Evolutionary conservation across 805 yeast genomes (phyloP).

Genomic region (Cyberlindnera mycetangii): DNA sequence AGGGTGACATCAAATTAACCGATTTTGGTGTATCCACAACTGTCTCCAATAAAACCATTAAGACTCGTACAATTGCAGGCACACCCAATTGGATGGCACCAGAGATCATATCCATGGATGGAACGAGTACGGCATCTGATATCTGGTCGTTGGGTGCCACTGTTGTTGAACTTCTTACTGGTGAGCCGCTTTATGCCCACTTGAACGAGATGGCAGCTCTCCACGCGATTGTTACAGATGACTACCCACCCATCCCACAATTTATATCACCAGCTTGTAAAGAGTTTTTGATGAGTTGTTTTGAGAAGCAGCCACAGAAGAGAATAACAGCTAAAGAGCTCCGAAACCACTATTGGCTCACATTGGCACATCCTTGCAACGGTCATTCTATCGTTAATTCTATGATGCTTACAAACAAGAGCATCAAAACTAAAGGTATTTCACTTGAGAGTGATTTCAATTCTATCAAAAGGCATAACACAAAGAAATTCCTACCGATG

Average conservation of each 20-base stretch:
- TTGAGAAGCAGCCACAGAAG: slow-evolving; percentile 62
- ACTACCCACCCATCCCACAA: slow-evolving; percentile 65
- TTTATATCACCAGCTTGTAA: slow-evolving; percentile 40
- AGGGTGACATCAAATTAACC: slow-evolving; percentile 65
- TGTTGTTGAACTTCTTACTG: slow-evolving; percentile 79
- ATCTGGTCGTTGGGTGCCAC: slow-evolving; percentile 97
- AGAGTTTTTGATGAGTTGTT: slow-evolving; percentile 65
- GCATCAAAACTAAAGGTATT: slow-evolving; percentile 14
- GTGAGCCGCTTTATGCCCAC: slow-evolving; percentile 83
- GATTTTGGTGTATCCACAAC: slow-evolving; percentile 79
- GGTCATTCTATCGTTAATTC: slow-evolving; percentile 9
- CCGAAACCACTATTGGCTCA: slow-evolving; percentile 61
- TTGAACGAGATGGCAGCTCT: slow-evolving; percentile 74
- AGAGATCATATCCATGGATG: slow-evolving; percentile 80
- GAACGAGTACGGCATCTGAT: slow-evolving; percentile 86
- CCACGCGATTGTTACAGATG: slow-evolving; percentile 79
- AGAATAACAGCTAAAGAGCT: slow-evolving; percentile 56
- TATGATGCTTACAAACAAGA: slow-evolving; percentile 3
- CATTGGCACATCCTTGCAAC: not conserved
- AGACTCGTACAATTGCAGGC: slow-evolving; percentile 66
- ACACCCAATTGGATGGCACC: slow-evolving; percentile 99
- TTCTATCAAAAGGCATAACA: slow-evolving; percentile 32
- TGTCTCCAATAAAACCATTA: slow-evolving; percentile 46
- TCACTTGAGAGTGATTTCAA: slow-evolving; percentile 54
- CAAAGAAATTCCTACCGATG: slow-evolving; percentile 24